phyloP scores from a whole-genome alignment of 176 grass and related monocot genomes.

The Poa pratensis region DNA sequence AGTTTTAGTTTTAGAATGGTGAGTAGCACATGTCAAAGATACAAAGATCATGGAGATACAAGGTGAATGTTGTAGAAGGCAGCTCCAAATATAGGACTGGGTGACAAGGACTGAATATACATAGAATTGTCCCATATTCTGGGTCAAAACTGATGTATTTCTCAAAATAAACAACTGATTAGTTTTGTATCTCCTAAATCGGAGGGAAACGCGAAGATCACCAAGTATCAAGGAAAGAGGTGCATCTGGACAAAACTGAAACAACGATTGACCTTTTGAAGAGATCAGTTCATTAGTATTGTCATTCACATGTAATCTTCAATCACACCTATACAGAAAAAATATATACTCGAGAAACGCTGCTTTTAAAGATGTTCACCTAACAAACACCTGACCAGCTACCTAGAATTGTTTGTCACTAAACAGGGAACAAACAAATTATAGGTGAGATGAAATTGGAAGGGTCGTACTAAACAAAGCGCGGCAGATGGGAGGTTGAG shows the following conservation, averaged over 20 bases:
- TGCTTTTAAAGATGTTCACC: conserved; percentile 28
- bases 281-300: conserved; percentile 4
- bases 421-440: neutral
- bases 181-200: neutral
- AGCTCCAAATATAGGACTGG: neutral
- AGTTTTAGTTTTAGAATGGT: neutral
- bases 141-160: neutral
- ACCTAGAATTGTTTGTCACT: neutral
- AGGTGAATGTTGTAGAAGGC: neutral
- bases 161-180: neutral
- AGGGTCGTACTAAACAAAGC: neutral
- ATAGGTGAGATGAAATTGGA: conserved; percentile 2
- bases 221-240: conserved; percentile 1
- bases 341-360: neutral
- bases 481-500: neutral
- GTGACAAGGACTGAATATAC: neutral
- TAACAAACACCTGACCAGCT: neutral
- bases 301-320: neutral
- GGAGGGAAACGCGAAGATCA: neutral
- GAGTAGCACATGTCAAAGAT: conserved; percentile 34
- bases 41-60: neutral
- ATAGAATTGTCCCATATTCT: neutral
- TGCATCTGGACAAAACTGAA: neutral
- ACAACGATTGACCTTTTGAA: neutral
- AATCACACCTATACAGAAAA: neutral